phyloP scores from a whole-genome alignment of 129 eudicot species.

The carrot (Daucus carota) region DNA sequence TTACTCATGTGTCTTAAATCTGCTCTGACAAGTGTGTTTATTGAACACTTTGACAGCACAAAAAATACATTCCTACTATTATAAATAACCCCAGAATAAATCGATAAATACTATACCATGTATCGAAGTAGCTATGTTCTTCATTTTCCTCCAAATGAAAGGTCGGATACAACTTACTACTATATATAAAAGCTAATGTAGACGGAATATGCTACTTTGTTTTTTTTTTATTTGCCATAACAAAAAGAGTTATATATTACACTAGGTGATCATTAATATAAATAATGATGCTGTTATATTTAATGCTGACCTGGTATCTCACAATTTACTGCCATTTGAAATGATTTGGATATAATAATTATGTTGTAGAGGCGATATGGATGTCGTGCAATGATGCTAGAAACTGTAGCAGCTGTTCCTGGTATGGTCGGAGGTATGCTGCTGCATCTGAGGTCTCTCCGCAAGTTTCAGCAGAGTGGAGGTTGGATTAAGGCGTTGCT shows the following conservation, averaged over 20 bases:
- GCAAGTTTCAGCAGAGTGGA: slow-evolving; percentile 86
- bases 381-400: slow-evolving; percentile 99
- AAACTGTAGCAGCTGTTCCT: slow-evolving; percentile 96
- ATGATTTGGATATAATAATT: not conserved
- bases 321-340: not conserved
- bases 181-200: not conserved
- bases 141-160: too few species aligned
- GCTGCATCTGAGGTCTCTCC: slow-evolving; percentile 79
- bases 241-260: not conserved
- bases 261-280: not conserved
- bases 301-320: not conserved
- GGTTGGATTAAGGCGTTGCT: slow-evolving; percentile 98
- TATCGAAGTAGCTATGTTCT: not conserved
- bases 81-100: not conserved
- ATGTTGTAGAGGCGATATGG: slow-evolving; percentile 85
- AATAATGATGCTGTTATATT: not conserved
- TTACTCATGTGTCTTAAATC: not conserved
- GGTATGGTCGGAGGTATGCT: slow-evolving; percentile 99
- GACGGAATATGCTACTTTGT: not conserved
- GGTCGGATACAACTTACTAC: too few species aligned
- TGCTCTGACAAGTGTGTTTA: not conserved
- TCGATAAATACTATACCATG: not conserved
- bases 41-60: too few species aligned
- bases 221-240: not conserved
- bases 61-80: not conserved